Evolutionary conservation across 1,284 basidiomycete genomes (phyloP), one percentile per base, ranked within the genome.

Genomic region (Mycena sp.): DNA sequence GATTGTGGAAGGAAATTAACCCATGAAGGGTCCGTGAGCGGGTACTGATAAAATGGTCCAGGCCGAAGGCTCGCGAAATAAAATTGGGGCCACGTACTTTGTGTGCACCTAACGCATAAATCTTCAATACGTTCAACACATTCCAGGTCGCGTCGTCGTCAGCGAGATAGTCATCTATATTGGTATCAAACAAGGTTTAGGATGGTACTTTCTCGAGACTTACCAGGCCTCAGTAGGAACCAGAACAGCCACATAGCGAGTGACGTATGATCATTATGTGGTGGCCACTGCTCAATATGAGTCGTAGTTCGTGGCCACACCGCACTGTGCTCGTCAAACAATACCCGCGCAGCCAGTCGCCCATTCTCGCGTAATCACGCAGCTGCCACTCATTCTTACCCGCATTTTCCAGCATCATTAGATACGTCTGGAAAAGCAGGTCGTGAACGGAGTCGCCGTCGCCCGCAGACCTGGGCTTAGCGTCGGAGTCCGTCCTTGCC

Each of bases 321-420:
- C 61, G 83, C 80, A 61, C 79, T 88, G 50, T 69, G 72, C 49
- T 75, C 75, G 57, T 78, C 80, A 70, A 82, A 90, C 85, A 82
- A 73, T 78, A 84, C 54, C 77, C 85, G 65, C 77, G 77, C 35
- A 87, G 68, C 86, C 83, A 89, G 40, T 58, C 75, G 65, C 78
- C 77, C 58, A 83, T 82, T 62, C 69, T 77, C 38, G 78, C 85
- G 73, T 78, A 90, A 69, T 83, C 85, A 49, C 85, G 74, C 30
- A 95, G 81, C 70, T 94, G 92, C 29, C 58, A 74, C 53, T 85
- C 80, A 70, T 96, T 96, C 75, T 87, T 89, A 37, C 90, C 92
- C 58, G 94, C 89, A 73, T 93, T 92, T 78, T 96, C 94, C 45
- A 90, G 76, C 76, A 93, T 80, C 86, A 95, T 87, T 58, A 93